Conservation (phyloP, 176 grass and related monocot genomes). For the Raddia guianensis region DNA sequence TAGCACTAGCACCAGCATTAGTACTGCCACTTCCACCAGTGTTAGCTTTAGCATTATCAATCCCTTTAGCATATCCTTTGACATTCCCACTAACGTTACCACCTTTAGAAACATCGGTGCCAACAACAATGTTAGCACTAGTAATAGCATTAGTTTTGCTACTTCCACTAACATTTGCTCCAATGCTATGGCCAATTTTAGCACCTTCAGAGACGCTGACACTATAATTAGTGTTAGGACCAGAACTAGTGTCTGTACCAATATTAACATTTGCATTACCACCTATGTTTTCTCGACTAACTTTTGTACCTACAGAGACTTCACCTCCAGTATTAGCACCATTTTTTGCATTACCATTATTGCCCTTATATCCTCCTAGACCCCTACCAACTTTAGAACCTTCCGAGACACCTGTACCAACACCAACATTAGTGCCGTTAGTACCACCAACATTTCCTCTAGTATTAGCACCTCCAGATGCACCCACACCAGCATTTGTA, state of each 20-base stretch:
- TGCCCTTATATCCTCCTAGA: neutral
- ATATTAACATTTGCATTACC: neutral
- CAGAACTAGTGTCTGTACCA: neutral
- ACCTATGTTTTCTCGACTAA: neutral
- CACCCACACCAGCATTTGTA: neutral
- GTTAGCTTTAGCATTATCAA: no score
- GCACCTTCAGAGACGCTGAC: neutral
- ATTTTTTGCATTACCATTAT: neutral
- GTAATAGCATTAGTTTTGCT: neutral
- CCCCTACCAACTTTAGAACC: neutral
- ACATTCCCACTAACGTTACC: neutral
- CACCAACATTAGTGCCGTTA: neutral
- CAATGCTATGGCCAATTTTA: neutral
- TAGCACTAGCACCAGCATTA: neutral
- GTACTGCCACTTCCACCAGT: neutral
- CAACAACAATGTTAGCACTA: neutral
- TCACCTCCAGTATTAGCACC: no score
- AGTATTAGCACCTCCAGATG: no score
- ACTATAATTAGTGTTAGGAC: no score
- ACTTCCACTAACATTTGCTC: neutral
- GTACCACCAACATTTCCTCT: neutral
- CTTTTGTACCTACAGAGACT: neutral
- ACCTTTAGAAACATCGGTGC: neutral
- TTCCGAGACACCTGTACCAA: no score
- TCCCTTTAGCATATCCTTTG: neutral